Evolutionary conservation across 2,329 filamentous ascomycete species (phyloP).

Genomic region (Lanzia echinophila): DNA sequence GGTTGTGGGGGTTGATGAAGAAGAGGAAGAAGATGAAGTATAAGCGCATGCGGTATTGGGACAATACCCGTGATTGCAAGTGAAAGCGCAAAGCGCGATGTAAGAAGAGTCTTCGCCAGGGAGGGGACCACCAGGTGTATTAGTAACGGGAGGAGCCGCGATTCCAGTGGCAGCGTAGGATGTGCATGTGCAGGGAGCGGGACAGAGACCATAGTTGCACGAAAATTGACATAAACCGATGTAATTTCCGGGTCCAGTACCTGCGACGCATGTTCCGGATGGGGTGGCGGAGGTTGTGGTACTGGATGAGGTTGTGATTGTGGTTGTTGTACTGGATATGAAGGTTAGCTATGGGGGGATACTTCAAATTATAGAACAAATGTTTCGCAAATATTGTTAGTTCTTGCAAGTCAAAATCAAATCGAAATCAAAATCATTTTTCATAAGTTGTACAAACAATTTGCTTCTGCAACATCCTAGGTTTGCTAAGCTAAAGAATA

Average conservation of each 20-base stretch:
- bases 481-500: too few species aligned
- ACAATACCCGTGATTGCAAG: constrained; percentile 21
- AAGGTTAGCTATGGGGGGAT: too few species aligned
- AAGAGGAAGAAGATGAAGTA: background rate
- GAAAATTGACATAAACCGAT: constrained; percentile 32
- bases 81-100: constrained; percentile 28
- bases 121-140: constrained; percentile 1
- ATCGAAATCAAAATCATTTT: too few species aligned
- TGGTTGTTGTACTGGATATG: too few species aligned
- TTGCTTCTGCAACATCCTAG: too few species aligned
- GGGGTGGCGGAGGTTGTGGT: constrained; percentile 1
- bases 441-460: too few species aligned
- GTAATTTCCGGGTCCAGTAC: constrained; percentile 31
- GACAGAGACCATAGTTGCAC: constrained; percentile 22
- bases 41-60: constrained; percentile 9
- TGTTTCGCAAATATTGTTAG: too few species aligned
- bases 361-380: too few species aligned
- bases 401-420: too few species aligned
- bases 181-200: constrained; percentile 11
- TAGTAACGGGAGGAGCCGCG: background rate
- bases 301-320: background rate
- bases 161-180: background rate
- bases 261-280: constrained; percentile 12
- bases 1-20: background rate
- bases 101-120: constrained; percentile 1